Conservation (phyloP, 495 filamentous ascomycete species). For the Trichoderma asperelloides region DNA sequence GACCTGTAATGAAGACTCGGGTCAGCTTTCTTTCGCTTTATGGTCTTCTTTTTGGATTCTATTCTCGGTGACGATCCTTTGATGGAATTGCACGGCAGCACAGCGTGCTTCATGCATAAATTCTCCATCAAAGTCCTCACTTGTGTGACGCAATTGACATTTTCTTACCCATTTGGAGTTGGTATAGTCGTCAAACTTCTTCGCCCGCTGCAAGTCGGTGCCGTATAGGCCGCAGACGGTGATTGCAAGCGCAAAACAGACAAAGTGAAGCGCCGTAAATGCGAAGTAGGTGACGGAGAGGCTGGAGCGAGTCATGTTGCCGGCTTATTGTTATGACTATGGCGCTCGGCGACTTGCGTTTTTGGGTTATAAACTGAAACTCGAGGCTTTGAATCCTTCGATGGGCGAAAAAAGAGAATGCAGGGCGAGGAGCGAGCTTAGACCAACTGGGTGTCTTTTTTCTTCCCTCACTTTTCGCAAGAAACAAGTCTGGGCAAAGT, state of each 20-base stretch:
- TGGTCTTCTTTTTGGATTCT: no score
- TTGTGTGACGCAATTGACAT: constrained; percentile 4
- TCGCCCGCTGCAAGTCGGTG: constrained; percentile 52
- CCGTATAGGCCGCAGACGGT: constrained; percentile 75
- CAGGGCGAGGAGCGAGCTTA: no score
- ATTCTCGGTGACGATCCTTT: no score
- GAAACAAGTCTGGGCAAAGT: no score
- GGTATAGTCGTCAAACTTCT: constrained; percentile 35
- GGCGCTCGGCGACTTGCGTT: background rate
- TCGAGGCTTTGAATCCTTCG: background rate
- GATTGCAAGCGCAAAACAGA: constrained; percentile 65
- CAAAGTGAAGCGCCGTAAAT: constrained; percentile 51
- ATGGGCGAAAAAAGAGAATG: background rate
- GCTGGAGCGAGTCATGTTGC: constrained; percentile 27
- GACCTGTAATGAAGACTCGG: constrained; percentile 27
- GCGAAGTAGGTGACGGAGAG: constrained; percentile 30
- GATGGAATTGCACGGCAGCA: no score
- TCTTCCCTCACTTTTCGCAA: no score
- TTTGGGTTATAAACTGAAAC: background rate
- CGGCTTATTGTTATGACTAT: background rate
- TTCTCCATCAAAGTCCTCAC: background rate
- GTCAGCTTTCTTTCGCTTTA: no score
- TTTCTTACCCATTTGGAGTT: constrained; percentile 58
- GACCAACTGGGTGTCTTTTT: no score
- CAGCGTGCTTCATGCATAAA: background rate